phyloP scores from a whole-genome alignment of 257 asterid species.

The Primulina tabacum region DNA sequence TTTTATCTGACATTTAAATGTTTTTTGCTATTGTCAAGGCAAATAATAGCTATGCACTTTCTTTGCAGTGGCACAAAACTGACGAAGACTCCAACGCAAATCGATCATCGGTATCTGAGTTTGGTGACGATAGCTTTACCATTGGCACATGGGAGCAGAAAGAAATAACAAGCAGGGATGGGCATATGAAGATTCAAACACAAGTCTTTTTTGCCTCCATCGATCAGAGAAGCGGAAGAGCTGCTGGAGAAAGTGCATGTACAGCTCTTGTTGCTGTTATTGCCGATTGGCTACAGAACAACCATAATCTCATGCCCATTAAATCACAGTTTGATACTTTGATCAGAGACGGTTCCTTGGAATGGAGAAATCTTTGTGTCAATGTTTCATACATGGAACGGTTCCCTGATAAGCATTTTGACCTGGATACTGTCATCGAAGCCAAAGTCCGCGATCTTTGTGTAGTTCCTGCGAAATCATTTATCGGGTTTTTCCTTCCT shows the following conservation, averaged over 20 bases:
- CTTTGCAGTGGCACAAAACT: constrained; percentile 61
- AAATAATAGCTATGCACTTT: constrained; percentile 13
- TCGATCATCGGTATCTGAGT: constrained; percentile 73
- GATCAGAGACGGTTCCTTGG: constrained; percentile 85
- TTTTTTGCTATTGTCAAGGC: constrained; percentile 11
- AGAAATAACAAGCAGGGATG: constrained; percentile 78
- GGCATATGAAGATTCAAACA: constrained; percentile 68
- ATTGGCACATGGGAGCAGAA: constrained; percentile 92
- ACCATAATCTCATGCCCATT: constrained; percentile 70
- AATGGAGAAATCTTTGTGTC: constrained; percentile 90
- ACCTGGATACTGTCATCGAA: constrained; percentile 82
- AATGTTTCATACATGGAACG: constrained; percentile 56
- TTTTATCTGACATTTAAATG: not conserved
- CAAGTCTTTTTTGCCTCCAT: constrained; percentile 87
- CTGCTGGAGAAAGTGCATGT: constrained; percentile 97
- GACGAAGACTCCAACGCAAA: constrained; percentile 62
- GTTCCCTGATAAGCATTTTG: constrained; percentile 93
- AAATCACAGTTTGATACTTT: constrained; percentile 82
- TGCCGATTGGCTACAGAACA: constrained; percentile 86
- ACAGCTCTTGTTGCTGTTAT: constrained; percentile 92
- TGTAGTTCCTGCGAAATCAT: constrained; percentile 70
- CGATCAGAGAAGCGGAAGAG: constrained; percentile 88
- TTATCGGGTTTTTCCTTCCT: constrained; percentile 88
- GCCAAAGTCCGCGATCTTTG: constrained; percentile 64
- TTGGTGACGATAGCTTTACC: constrained; percentile 83